These are phyloP conservation scores for Diaporthe sp. DNA, from an alignment of 2,329 filamentous ascomycete genomes.

Conservation along the genomic window DNA sequence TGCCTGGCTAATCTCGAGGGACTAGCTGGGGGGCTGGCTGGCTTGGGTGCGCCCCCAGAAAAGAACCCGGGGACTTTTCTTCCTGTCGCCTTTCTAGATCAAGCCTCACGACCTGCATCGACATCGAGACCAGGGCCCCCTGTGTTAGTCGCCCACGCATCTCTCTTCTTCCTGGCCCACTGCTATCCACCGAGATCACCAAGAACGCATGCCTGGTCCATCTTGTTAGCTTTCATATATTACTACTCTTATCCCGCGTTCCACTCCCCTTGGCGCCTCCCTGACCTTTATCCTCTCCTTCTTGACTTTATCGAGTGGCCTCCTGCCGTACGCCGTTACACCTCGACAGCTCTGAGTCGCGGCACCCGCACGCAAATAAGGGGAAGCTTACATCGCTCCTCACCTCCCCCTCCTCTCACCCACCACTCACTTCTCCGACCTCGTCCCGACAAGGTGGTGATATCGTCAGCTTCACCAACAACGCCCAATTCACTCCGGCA, in stretches of 20 bases:
- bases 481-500: conserved; percentile 38
- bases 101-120: conserved; percentile 36
- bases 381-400: conserved; percentile 17
- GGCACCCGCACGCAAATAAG: conserved; percentile 11
- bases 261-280: background rate
- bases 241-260: conserved; percentile 31
- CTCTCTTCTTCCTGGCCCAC: conserved; percentile 35
- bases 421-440: background rate
- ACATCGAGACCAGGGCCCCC: conserved; percentile 36
- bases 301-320: background rate
- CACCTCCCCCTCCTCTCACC: background rate
- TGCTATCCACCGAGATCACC: conserved; percentile 35
- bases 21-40: background rate
- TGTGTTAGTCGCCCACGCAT: conserved; percentile 41
- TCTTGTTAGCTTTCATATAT: conserved; percentile 40
- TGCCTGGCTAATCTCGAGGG: conserved; percentile 15
- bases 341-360: conserved; percentile 25
- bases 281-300: background rate
- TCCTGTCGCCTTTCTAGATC: conserved; percentile 14
- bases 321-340: conserved; percentile 36
- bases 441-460: background rate
- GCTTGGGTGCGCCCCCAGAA: conserved; percentile 6
- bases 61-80: conserved; percentile 36
- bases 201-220: conserved; percentile 28
- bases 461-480: conserved; percentile 17